Base-by-base conservation (phyloP, 1,139 yeast genomes). In the Candida frijolesensis region DNA sequence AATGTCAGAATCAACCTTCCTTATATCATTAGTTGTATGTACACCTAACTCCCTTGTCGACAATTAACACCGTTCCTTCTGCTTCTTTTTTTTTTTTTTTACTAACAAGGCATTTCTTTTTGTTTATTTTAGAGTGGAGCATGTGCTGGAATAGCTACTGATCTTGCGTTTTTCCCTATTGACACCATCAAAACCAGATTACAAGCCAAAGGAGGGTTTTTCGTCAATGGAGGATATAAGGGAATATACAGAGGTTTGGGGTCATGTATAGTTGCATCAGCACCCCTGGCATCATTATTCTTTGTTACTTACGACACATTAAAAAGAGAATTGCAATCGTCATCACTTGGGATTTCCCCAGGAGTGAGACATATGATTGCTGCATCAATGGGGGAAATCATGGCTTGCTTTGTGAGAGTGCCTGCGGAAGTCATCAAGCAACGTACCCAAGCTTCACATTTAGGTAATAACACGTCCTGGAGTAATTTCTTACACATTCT, bases 361-460 rank as follows among this genome's bases (percentile, higher is more conserved):
- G 63, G 75, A 0, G 60, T 77, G n/a, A 65, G 74, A 53, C 98
- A 94, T 64, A 92, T 94, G 98, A 57, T 82, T 3, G 79, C 95
- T 12, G 97, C 98, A 0, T 86, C 96, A 1, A 64, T 84, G 30
- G 99, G 99, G 46, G 99, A 94, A 65, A 74, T 92, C 9, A 87
- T 95, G 1, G 99, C 99, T 0, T 94, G 99, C 64, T 69, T 87
- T 50, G 95, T 94, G 1, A 77, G 99, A 52, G 99, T 95, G 0
- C 99, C 99, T 0, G 96, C 96, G 0, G 99, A 94, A 63, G 96
- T 94, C 34, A 84, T 94, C 62, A 94, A 95, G 67, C 99, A 94
- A 68, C 77, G 98, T 52, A 89, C 98, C 0, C 99, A 94, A 66
- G 87, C 97, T 0, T 77, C 78, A 2, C 58, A 65, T 25, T 44